A percentile compares a stretch with the other conserved stretches of the same genome.
These are phyloP conservation scores for Solanum megistacrolobum DNA, from an alignment of 257 asterid genomes.

Conservation along the genomic window DNA sequence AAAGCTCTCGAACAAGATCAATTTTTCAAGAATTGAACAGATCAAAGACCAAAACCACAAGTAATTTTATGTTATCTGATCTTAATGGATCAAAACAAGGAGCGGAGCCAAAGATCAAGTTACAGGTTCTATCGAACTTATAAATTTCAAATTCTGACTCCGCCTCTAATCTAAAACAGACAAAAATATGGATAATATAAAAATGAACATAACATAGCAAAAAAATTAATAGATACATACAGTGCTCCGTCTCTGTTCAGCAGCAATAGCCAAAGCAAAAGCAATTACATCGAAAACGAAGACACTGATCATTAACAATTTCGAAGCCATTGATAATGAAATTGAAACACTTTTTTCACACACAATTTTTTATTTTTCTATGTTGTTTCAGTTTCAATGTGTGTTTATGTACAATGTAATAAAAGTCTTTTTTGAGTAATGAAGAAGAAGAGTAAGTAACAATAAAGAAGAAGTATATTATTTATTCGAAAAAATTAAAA, in stretches of 20 bases:
- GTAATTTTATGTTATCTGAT: not conserved
- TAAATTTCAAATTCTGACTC: not conserved
- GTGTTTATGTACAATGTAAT: slow-evolving; percentile 4
- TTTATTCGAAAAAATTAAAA: not conserved
- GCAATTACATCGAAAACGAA: slow-evolving; percentile 67
- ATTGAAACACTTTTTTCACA: not conserved
- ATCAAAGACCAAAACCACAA: not conserved
- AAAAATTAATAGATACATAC: slow-evolving; percentile 20
- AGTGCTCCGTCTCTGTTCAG: slow-evolving; percentile 83
- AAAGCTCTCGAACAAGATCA: not conserved
- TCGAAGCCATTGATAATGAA: slow-evolving; percentile 53
- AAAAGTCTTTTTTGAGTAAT: slow-evolving; percentile 21
- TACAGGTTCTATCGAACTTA: not conserved
- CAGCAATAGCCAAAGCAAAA: slow-evolving; percentile 83
- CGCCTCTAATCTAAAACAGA: not conserved
- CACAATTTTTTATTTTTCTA: not conserved
- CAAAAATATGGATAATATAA: not conserved
- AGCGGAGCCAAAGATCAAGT: not conserved
- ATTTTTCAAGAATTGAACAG: not conserved
- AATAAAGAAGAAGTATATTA: not conserved
- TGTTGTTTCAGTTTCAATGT: slow-evolving; percentile 14
- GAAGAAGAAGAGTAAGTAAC: slow-evolving; percentile 10
- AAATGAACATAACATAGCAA: not conserved
- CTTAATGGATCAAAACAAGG: not conserved
- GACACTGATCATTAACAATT: slow-evolving; percentile 36